Evolutionary conservation across 2,329 filamentous ascomycete species (phyloP), one percentile per base, ranked within the genome.

Genomic region (Byssochlamys sp.): DNA sequence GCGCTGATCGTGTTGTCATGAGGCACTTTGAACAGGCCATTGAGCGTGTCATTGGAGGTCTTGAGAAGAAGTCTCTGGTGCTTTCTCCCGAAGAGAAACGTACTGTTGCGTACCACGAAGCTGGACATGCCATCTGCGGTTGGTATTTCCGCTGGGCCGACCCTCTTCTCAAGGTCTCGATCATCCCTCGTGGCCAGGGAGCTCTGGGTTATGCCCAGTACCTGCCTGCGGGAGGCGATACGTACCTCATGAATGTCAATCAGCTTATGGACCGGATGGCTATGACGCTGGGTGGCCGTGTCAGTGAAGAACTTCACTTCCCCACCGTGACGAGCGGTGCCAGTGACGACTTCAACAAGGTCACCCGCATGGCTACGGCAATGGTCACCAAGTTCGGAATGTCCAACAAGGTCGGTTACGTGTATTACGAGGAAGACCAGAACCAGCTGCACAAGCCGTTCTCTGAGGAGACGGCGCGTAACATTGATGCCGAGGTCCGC

Each of bases 341-440:
- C 24, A 91, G 87, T 56, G 94, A 97, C 72, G 94, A 99, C 72
- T 99, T 99, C 83, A 92, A 94, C 76, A 99, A 99, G 78, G 94
- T 97, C 48, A 96, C 94, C 2, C 84, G 86, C 57, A 92, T 96
- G 88, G 95, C 94, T 2, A 95, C 89, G 19, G 87, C 89, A 61
- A 99, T 99, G 94, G 94, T 99, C 29, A 99, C 92, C n/a, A 90
- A 96, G 73, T 99, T 91, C 87, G 94, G 94, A 65, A 99, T 99
- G 94, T 95, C 89, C 48, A 84, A 89, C 64, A 95, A 95, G 77
- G 87, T 99, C 52, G 92, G 92, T 29, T 91, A 91, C 62, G 81
- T 99, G 61, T 89, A 95, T 79, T 99, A 92, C 74, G 88, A 94
- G 67, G 84, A 87, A 64, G 88, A 90, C 68, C 83, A 88, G 62